Evolutionary conservation across 192 early-diverging fungal species (phyloP), one percentile per base, ranked within the genome.

Genomic region (Rhizophagus prolifer): DNA sequence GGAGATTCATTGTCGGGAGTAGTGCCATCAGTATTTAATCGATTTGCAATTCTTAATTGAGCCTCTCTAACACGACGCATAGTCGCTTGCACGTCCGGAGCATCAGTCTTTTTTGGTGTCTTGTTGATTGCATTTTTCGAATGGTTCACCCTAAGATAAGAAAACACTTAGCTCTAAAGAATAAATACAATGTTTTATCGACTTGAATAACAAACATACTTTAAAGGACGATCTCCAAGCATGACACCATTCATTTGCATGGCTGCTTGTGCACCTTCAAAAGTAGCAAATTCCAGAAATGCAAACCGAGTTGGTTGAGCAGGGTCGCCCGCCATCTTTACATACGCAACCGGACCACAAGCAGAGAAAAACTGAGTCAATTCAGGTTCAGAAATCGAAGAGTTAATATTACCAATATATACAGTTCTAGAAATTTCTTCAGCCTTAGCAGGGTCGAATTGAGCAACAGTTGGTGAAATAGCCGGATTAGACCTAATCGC

Each of bases 71-170:
- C 85, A 23, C 81, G 74, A 25, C 84, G 81, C 82, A 89, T 84
- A 21, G 88, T 84, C 8, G 77, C 79, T 62, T 68, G 72, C 25
- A 74, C 78, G 74, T 88, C 85, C 28, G 75, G 64, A 19, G 80
- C 62, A 74, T 86, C 83, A 12, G 74, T 76, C 59, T 82, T 82
- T 38, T 82, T 82, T 30, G 84, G 82, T 9, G 82, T 79, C 65
- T 94, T 94, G 73, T 90, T 92, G 69, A 94, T 94, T 0, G 92
- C 86, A 74, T 92, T 93, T 78, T 93, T 94, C 9, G 91, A 91
- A 75, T 88, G 90, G 62, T 92, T 93, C 9, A 94, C 91, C 76
- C 86, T 88, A 50, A 26, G 16, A 25, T 23, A 36, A 38, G 2
- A 26, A 28, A 30, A 63, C 26, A 26, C 14, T 36, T n/a, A n/a